Conservation (phyloP, 2,329 filamentous ascomycete genomes). For the Hypoxylon sp. region DNA sequence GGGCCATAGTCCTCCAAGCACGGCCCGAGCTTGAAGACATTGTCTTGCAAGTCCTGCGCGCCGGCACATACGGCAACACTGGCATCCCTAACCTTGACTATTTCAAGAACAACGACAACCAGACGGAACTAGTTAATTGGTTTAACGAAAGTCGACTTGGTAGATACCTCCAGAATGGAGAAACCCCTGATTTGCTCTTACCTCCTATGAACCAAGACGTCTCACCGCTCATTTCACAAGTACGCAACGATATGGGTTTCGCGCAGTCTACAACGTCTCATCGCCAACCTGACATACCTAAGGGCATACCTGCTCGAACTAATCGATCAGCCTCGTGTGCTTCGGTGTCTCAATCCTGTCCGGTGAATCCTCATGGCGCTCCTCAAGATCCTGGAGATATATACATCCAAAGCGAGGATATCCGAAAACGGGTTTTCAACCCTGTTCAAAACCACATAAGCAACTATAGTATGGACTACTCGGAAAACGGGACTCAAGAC, state of each 20-base stretch:
- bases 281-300: slow-evolving; percentile 35
- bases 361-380: slow-evolving; percentile 53
- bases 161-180: slow-evolving; percentile 53
- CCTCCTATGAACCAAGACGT: slow-evolving; percentile 48
- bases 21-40: slow-evolving; percentile 54
- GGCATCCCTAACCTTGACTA: slow-evolving; percentile 54
- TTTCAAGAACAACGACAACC: slow-evolving; percentile 54
- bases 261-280: slow-evolving; percentile 37
- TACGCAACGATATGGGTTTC: slow-evolving; percentile 35
- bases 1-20: slow-evolving; percentile 54
- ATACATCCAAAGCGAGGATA: slow-evolving; percentile 54
- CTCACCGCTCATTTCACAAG: slow-evolving; percentile 40
- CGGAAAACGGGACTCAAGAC: slow-evolving; percentile 37
- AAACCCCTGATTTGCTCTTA: slow-evolving; percentile 50
- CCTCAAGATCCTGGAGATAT: slow-evolving; percentile 55
- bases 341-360: slow-evolving; percentile 41
- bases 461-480: slow-evolving; percentile 36
- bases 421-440: slow-evolving; percentile 50
- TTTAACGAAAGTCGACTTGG: slow-evolving; percentile 55
- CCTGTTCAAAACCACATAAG: slow-evolving; percentile 40
- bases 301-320: slow-evolving; percentile 33
- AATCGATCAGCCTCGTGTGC: slow-evolving; percentile 44
- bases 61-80: slow-evolving; percentile 51
- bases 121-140: slow-evolving; percentile 53
- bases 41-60: slow-evolving; percentile 52